phyloP scores from a whole-genome alignment of 257 asterid species.

The Solanum lignicaule region DNA sequence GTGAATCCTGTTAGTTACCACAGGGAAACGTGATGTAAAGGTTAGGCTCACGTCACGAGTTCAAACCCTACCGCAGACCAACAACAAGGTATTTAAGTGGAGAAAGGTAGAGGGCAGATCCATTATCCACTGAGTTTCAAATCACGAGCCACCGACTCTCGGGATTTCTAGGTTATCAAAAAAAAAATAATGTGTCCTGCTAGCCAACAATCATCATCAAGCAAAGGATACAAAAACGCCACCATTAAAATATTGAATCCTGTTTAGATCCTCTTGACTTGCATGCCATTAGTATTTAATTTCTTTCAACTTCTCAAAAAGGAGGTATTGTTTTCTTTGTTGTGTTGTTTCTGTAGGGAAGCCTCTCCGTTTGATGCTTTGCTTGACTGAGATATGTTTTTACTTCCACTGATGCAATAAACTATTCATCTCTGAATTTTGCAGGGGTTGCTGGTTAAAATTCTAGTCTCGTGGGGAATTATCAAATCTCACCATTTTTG shows the following conservation, averaged over 20 bases:
- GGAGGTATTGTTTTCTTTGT: background rate
- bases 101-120: background rate
- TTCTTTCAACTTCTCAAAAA: background rate
- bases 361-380: background rate
- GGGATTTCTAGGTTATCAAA: background rate
- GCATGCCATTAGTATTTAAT: background rate
- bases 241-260: background rate
- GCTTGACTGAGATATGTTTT: background rate
- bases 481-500: slow-evolving; percentile 79
- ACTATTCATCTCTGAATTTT: background rate
- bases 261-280: background rate
- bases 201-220: background rate
- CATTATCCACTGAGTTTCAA: background rate
- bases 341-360: background rate
- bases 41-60: background rate
- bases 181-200: background rate
- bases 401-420: background rate
- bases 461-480: slow-evolving; percentile 47
- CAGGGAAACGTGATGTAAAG: background rate
- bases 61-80: background rate
- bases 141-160: background rate
- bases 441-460: slow-evolving; percentile 58
- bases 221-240: background rate
- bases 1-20: background rate
- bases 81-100: background rate